phyloP scores from a whole-genome alignment of 2,329 filamentous ascomycete species.

The Ophiocordyceps camponoti-rufipedis region DNA sequence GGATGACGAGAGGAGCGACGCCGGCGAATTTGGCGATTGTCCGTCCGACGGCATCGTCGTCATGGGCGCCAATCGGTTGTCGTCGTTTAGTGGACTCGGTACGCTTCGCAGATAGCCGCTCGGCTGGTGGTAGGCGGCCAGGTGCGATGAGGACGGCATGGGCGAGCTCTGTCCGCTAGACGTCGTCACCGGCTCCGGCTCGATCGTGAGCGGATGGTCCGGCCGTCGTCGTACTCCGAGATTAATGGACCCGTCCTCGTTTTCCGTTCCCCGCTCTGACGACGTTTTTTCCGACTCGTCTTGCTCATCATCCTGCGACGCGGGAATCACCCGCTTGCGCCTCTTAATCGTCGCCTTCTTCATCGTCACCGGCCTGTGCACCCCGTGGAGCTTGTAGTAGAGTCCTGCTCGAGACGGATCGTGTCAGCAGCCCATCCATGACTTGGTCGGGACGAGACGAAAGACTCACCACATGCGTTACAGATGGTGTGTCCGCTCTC shows the following conservation, averaged over 20 bases:
- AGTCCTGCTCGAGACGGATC: conserved; percentile 38
- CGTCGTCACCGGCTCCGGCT: conserved; percentile 24
- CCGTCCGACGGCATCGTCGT: conserved; percentile 30
- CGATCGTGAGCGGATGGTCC: conserved; percentile 25
- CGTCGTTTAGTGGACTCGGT: conserved; percentile 27
- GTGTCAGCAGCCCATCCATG: not conserved
- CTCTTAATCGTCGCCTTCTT: conserved; percentile 96
- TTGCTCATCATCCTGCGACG: conserved; percentile 32
- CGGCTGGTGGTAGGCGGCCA: conserved; percentile 33
- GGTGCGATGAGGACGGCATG: conserved; percentile 22
- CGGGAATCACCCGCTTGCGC: conserved; percentile 83
- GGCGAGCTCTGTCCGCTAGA: conserved; percentile 25
- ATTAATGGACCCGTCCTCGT: conserved; percentile 47
- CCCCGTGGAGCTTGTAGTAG: conserved; percentile 90
- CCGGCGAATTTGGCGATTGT: conserved; percentile 40
- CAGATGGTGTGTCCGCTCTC: conserved; percentile 93
- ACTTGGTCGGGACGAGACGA: not conserved
- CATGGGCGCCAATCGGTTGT: conserved; percentile 40
- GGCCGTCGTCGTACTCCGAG: conserved; percentile 34
- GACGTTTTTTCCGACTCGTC: conserved; percentile 25
- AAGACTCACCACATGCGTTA: conserved; percentile 68
- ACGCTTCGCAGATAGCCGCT: conserved; percentile 18
- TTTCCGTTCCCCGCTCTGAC: conserved; percentile 35
- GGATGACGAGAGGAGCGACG: conserved; percentile 35
- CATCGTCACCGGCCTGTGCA: conserved; percentile 92